A percentile compares a stretch with the other conserved stretches of the same genome.
Conservation (phyloP, 192 early-diverging fungal genomes). For the Gamsiella multidivaricata region DNA sequence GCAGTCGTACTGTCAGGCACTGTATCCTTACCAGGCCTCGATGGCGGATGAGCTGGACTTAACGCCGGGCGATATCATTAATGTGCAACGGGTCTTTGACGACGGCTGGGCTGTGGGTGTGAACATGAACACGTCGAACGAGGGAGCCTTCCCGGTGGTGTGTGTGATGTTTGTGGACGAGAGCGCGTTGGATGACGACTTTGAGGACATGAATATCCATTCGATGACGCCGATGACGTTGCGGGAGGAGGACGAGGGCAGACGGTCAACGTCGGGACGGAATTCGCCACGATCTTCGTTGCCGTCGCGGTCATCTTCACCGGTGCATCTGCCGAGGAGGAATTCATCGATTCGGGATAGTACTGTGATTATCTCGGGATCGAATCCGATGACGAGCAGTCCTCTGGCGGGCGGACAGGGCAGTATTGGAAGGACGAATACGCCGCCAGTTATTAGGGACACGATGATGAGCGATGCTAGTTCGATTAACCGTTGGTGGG, state of each 20-base stretch:
- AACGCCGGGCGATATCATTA: constrained; percentile 76
- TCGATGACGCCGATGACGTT: constrained; percentile 49
- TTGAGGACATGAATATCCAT: constrained; percentile 52
- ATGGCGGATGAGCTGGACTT: constrained; percentile 83
- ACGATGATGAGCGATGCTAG: constrained; percentile 47
- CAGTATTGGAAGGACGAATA: constrained; percentile 12
- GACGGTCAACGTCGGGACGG: constrained; percentile 41
- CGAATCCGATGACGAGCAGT: constrained; percentile 17
- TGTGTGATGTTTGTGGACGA: constrained; percentile 70
- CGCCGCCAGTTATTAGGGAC: constrained; percentile 16
- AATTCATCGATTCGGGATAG: constrained; percentile 54
- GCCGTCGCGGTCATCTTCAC: constrained; percentile 44
- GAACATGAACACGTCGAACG: constrained; percentile 73
- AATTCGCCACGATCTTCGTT: constrained; percentile 49
- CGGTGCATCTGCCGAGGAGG: constrained; percentile 42
- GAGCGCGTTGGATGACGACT: constrained; percentile 46
- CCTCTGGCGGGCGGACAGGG: constrained; percentile 14
- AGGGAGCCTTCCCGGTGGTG: constrained; percentile 88
- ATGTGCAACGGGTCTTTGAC: constrained; percentile 78
- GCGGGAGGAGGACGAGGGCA: constrained; percentile 48
- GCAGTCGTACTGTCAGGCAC: constrained; percentile 46
- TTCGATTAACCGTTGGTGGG: constrained; percentile 44
- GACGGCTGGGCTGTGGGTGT: constrained; percentile 93
- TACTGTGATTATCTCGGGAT: constrained; percentile 26
- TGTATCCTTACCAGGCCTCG: constrained; percentile 72